Evolutionary conservation across 1,284 basidiomycete species (phyloP).

Genomic region (Ustilago crameri): DNA sequence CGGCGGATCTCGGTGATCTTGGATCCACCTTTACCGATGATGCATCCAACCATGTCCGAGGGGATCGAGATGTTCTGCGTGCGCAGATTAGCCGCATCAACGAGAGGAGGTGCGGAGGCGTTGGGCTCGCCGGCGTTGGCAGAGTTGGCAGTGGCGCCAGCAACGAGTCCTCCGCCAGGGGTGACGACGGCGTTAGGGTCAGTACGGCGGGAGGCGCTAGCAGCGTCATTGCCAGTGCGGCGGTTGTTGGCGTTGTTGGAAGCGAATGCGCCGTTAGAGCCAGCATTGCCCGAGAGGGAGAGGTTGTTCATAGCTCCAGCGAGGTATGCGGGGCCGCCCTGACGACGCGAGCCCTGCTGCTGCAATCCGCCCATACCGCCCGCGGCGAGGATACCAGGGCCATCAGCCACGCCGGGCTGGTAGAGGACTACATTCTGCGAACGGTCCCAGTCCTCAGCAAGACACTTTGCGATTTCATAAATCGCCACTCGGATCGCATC

Average conservation of each 20-base stretch:
- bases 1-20: slow-evolving; percentile 99
- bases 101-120: slow-evolving; percentile 55
- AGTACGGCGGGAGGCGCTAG: slow-evolving; percentile 32
- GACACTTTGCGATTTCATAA: slow-evolving; percentile 92
- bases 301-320: slow-evolving; percentile 54
- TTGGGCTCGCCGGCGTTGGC: slow-evolving; percentile 61
- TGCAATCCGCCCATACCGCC: slow-evolving; percentile 67
- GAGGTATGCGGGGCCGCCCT: slow-evolving; percentile 68
- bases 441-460: slow-evolving; percentile 96
- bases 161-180: slow-evolving; percentile 61
- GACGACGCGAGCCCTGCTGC: slow-evolving; percentile 57
- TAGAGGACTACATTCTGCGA: slow-evolving; percentile 83
- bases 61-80: slow-evolving; percentile 99
- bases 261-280: slow-evolving; percentile 17
- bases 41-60: slow-evolving; percentile 82
- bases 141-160: slow-evolving; percentile 52
- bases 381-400: slow-evolving; percentile 71
- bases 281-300: neutral
- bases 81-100: slow-evolving; percentile 78
- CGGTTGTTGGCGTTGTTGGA: slow-evolving; percentile 16
- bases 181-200: slow-evolving; percentile 60
- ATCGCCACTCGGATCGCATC: slow-evolving; percentile 91
- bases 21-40: slow-evolving; percentile 86
- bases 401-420: slow-evolving; percentile 75
- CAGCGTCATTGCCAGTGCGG: slow-evolving; percentile 4